Evolutionary conservation across 306 rosid species (phyloP), one percentile per base, ranked within the genome.

Genomic region (Malus sylvestris): DNA sequence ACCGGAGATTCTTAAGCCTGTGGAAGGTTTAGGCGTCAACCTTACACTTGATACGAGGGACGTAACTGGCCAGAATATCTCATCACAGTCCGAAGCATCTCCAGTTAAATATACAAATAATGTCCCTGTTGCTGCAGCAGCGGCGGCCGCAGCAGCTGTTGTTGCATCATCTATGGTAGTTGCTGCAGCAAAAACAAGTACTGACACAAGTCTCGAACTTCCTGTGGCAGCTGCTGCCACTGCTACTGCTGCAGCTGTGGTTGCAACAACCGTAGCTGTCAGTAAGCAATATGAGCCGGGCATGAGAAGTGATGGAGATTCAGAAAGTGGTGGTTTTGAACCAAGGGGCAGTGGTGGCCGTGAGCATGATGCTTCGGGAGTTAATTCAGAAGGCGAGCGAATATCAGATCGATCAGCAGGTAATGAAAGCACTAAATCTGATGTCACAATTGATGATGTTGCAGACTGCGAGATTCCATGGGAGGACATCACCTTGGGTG

Each of bases 191-290:
- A 90, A 87, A 87, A 87, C 98, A 76, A 86, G 74, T 73, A 73
- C 58, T 11, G 92, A 90, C 72, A 73, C 91, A 70, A 92, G 78
- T 82, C 83, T 92, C 30, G 91, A 95, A 81, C 83, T 90, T 82
- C 97, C 97, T 27, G 97, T 90, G 61, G 89, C 97, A 22, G 98
- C 97, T 45, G 98, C 98, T 76, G 98, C 97, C 52, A 91, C 98
- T 38, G 97, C 96, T 68, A 89, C 95, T 57, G 97, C 98, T 68
- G 98, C 97, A 75, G 98, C 96, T 66, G 98, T 95, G 71, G 97
- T 92, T 57, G 98, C 96, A 79, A 90, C 97, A 62, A 92, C 97
- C 79, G 97, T 93, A 67, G 98, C 93, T 68, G 97, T 92, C 75
- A 88, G 74, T 81, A 92, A 83, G 87, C 95, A 89, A 76, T 90